These are phyloP conservation scores for Tetracladium setigerum DNA, from an alignment of 495 filamentous ascomycete genomes.

Conservation along the genomic window DNA sequence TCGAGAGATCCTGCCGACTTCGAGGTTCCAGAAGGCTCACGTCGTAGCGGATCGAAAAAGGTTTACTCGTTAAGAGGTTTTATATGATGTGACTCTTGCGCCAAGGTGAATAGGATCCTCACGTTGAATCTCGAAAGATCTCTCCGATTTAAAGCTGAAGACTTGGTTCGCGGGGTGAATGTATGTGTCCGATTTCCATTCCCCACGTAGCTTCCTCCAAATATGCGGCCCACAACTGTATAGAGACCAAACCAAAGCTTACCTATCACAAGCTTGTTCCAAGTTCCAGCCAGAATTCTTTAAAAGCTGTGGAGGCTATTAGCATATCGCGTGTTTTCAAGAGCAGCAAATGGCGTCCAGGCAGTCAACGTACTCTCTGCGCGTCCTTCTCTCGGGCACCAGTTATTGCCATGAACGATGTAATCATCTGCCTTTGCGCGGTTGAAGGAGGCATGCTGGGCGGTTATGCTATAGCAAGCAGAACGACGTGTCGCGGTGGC, in stretches of 20 bases:
- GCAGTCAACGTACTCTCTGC: conserved; percentile 36
- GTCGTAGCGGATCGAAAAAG: too few relatives aligned
- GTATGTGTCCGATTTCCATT: too few relatives aligned
- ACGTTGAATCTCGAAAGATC: too few relatives aligned
- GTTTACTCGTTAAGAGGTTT: too few relatives aligned
- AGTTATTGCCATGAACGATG: conserved; percentile 47
- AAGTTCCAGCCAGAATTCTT: conserved; percentile 34
- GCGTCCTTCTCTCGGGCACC: conserved; percentile 43
- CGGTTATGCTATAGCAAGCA: not conserved
- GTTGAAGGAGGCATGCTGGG: conserved; percentile 29
- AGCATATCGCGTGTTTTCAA: conserved; percentile 11
- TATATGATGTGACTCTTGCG: too few relatives aligned
- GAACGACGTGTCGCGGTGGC: too few relatives aligned
- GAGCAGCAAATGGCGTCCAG: not conserved
- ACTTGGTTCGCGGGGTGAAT: too few relatives aligned
- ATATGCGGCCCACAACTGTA: not conserved
- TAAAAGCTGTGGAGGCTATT: conserved; percentile 18
- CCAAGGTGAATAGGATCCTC: too few relatives aligned
- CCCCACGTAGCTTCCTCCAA: too few relatives aligned
- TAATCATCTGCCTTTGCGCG: conserved; percentile 42
- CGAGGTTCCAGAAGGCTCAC: too few relatives aligned
- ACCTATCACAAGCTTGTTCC: conserved; percentile 43
- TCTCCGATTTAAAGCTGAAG: too few relatives aligned
- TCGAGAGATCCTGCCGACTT: too few relatives aligned
- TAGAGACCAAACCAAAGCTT: conserved; percentile 21